phyloP scores from a whole-genome alignment of 345 rosid species.

The Melaleuca quinquenervia region DNA sequence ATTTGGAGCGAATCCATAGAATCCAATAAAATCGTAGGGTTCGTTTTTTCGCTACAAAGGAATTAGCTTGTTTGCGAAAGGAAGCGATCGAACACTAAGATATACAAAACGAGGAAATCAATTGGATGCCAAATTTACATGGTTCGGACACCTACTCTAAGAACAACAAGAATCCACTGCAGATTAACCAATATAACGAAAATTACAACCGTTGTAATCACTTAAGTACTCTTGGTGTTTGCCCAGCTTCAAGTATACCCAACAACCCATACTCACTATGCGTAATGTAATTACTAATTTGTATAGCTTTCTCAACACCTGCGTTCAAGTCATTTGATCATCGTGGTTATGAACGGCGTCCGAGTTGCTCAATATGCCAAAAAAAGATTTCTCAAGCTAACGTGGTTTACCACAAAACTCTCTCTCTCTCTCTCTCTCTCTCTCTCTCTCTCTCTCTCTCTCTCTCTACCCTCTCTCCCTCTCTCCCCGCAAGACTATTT shows the following conservation, averaged over 20 bases:
- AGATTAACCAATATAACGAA: background rate
- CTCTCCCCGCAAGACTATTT: background rate
- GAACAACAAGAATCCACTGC: background rate
- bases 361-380: background rate
- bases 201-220: background rate
- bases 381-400: background rate
- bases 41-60: background rate
- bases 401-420: background rate
- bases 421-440: background rate
- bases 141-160: background rate
- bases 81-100: too few relatives aligned
- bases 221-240: background rate
- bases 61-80: background rate
- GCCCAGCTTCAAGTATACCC: background rate
- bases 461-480: background rate
- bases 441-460: background rate
- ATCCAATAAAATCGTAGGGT: background rate
- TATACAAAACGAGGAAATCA: background rate
- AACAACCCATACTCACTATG: background rate
- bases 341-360: background rate
- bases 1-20: background rate
- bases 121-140: background rate
- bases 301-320: background rate
- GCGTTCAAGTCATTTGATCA: background rate
- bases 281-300: background rate